phyloP scores from a whole-genome alignment of 768 basidiomycete species.

The Trametes coccinea region DNA sequence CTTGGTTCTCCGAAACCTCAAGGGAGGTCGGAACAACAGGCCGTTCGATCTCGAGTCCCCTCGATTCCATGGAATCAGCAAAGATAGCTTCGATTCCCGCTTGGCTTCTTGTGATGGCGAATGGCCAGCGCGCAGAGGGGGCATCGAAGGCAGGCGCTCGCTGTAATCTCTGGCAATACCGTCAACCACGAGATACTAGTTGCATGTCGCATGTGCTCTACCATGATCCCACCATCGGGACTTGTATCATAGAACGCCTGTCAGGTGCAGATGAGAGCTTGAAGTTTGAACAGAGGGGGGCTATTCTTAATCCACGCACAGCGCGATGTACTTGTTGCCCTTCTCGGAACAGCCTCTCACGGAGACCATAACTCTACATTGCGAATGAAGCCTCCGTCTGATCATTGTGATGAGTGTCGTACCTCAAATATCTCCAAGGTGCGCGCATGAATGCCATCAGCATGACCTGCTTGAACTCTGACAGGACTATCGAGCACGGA shows the following conservation, averaged over 20 bases:
- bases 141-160: conserved; percentile 64
- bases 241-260: conserved; percentile 80
- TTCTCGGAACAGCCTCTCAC: conserved; percentile 26
- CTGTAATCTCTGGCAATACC: conserved; percentile 52
- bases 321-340: conserved; percentile 31
- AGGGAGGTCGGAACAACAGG: conserved; percentile 41
- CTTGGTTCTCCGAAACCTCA: conserved; percentile 42
- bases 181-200: too few relatives aligned
- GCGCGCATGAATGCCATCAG: conserved; percentile 34
- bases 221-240: conserved; percentile 61
- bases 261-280: neutral
- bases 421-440: conserved; percentile 34
- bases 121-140: conserved; percentile 69
- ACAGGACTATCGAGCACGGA: conserved; percentile 11
- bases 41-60: conserved; percentile 46
- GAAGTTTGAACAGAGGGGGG: too few relatives aligned
- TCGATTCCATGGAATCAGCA: conserved; percentile 50
- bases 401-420: too few relatives aligned
- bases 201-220: conserved; percentile 24
- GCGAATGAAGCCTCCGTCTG: too few relatives aligned
- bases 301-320: conserved; percentile 3
- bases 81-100: conserved; percentile 66
- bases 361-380: conserved; percentile 30
- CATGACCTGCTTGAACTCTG: conserved; percentile 30
- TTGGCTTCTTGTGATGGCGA: conserved; percentile 64